Conservation (phyloP, 257 asterid species). For the Striga asiatica region DNA sequence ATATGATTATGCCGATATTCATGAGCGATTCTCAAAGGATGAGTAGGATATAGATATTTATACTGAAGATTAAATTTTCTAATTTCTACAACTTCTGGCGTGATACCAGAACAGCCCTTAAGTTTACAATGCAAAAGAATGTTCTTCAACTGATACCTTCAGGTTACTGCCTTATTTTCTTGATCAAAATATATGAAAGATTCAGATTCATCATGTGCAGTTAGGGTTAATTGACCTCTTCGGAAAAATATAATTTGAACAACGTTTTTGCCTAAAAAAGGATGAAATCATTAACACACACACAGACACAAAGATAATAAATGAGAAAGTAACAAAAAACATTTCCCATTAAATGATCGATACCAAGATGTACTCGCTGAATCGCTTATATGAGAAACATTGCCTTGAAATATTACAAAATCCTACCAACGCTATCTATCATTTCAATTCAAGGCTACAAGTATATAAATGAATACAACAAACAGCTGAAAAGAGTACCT, state of each 20-base stretch:
- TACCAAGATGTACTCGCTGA: not conserved
- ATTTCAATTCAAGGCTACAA: not conserved
- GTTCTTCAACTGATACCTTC: not conserved
- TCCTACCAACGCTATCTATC: not conserved
- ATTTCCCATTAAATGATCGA: not conserved
- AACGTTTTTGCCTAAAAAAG: not conserved
- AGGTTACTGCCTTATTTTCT: not conserved
- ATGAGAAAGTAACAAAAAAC: not conserved
- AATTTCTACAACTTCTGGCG: not conserved
- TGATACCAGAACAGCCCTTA: not conserved
- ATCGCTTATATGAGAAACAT: not conserved
- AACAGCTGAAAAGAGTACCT: slow-evolving; percentile 41
- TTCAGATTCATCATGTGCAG: not conserved
- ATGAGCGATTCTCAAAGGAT: not conserved
- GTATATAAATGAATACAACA: not conserved
- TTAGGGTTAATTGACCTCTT: not conserved
- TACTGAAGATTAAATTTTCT: not conserved
- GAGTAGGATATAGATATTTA: not conserved
- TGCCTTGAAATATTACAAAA: not conserved
- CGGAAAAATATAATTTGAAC: not conserved
- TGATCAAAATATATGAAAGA: not conserved
- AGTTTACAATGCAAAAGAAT: not conserved
- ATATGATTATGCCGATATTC: not conserved
- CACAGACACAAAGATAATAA: not conserved
- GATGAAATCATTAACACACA: not conserved